phyloP scores from a whole-genome alignment of 176 grass and related monocot genomes.

The Stipa capillata region DNA sequence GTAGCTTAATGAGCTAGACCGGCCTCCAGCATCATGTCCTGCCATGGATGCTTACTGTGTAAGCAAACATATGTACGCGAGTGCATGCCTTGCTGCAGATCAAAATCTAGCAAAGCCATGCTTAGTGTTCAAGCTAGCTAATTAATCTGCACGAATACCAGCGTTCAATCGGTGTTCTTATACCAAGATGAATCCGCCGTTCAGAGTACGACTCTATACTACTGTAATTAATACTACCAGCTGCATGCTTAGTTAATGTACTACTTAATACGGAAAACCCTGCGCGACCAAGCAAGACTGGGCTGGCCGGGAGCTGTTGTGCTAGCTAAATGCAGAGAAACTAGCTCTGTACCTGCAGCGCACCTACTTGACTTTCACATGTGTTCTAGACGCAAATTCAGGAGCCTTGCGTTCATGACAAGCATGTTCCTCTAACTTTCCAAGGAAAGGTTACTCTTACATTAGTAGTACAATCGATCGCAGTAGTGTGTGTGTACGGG shows the following conservation, averaged over 20 bases:
- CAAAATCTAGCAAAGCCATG: background rate
- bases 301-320: background rate
- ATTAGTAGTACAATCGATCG: background rate
- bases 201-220: too few species aligned
- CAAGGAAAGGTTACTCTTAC: background rate
- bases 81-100: background rate
- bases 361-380: background rate
- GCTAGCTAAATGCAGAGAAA: background rate
- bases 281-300: background rate
- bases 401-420: conserved; percentile 1
- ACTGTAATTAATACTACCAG: too few species aligned
- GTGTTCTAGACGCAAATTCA: background rate
- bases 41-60: background rate
- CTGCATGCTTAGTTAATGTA: too few species aligned
- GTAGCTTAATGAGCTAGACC: background rate
- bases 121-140: background rate
- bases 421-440: background rate
- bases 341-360: background rate
- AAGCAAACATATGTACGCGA: background rate
- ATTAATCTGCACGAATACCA: background rate
- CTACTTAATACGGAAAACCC: background rate
- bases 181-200: too few species aligned
- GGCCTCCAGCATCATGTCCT: background rate
- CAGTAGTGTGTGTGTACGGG: background rate
- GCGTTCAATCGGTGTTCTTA: background rate